Evolutionary conservation across 306 rosid genomes (phyloP).

Genomic region (Leucaena leucocephala): DNA sequence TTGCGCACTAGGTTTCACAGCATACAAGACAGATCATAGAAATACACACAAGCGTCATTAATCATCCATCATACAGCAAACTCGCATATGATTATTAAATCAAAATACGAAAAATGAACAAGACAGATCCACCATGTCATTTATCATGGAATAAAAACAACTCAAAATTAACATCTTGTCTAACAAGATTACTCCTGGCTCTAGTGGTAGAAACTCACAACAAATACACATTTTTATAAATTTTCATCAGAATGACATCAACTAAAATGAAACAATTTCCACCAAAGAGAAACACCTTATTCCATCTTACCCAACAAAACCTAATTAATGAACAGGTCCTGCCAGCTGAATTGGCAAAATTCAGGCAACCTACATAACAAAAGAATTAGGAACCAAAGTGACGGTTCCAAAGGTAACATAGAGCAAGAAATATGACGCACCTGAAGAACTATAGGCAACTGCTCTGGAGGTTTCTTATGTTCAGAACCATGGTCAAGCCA

Average conservation of each 20-base stretch:
- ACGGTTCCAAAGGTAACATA: conserved; percentile 38
- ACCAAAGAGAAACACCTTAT: conserved; percentile 24
- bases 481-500: conserved; percentile 99
- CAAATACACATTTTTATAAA: conserved; percentile 14
- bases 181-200: conserved; percentile 12
- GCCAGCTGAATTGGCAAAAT: conserved; percentile 30
- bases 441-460: conserved; percentile 99
- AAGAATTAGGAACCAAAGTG: conserved; percentile 32
- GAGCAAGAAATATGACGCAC: conserved; percentile 44
- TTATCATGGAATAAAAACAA: neutral
- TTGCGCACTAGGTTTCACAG: neutral
- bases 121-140: neutral
- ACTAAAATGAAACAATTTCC: conserved; percentile 27
- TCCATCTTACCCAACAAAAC: conserved; percentile 30
- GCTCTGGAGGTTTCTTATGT: conserved; percentile 98
- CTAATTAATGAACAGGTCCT: conserved; percentile 21
- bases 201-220: neutral
- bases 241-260: conserved; percentile 25
- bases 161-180: neutral
- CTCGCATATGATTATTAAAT: neutral
- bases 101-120: neutral
- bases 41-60: neutral
- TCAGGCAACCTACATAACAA: conserved; percentile 36
- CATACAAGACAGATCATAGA: neutral
- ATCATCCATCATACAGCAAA: neutral